Base-by-base conservation (phyloP, 441 rosid genomes). In the Viola pubescens region DNA sequence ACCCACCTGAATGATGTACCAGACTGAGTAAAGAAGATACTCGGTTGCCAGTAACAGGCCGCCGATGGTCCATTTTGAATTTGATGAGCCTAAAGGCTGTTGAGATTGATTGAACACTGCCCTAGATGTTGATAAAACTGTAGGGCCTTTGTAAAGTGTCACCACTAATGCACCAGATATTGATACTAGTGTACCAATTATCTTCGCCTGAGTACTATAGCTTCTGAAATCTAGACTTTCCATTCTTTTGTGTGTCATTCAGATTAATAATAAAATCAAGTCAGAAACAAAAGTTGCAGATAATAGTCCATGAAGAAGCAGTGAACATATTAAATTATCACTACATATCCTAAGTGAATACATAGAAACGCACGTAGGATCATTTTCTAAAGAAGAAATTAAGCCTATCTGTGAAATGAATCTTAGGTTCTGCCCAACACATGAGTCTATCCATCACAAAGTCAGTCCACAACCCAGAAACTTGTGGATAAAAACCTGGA, bases 71-170 rank as follows among this genome's bases (percentile, higher is more conserved):
- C 63, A 60, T 9, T 60, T 12, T 60, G 63, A 48, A n/a, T 37
- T 1, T 14, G 48, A 4, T 5, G 48, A 56, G 48, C 46, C 57
- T 9, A 13, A 9, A 53, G 13, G 11, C 12, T 6, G 12, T 12
- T 1, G 59, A 19, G 10, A 41, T 6, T 12, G 2, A 41, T 13
- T 14, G 3, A 34, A 4, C 6, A 1, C 38, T 0, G 13, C 6
- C 37, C 2, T 38, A 37, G 48, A 7, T 47, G 38, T 11, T 4
- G 11, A 13, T 39, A 11, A 9, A 48, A 81, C 50, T 52, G 69
- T 60, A 16, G 79, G 82, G 0, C 84, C 87, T 57, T 78, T 72
- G 60, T 84, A 80, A 7, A 80, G 70, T 55, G 81, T 77, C 19
- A 73, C 82, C 1, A 77, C 65, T 4, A 82, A 73, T 70, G 87